Evolutionary conservation across 1,139 yeast species (phyloP), one percentile per base, ranked within the genome.

Genomic region (Taphrina deformans): DNA sequence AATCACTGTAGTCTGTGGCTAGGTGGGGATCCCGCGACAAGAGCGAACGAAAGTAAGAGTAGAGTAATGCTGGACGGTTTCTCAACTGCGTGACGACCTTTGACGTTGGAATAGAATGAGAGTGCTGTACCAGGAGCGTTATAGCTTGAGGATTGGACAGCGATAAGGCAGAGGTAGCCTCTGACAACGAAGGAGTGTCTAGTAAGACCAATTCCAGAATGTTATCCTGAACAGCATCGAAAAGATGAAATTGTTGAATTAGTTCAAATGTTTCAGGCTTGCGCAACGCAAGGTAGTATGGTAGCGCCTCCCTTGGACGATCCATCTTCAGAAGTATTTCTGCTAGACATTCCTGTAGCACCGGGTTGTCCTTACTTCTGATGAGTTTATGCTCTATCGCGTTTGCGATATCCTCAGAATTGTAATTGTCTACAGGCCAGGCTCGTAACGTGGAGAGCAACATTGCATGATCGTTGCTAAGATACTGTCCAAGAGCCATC

Each of bases 401-500:
- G 0, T 76, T 75, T 67, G 83, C 81, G 26, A 88, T 75, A 2
- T 72, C 71, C 14, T 76, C 77, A 1, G 79, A 73, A 69, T 86
- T 83, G 73, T 82, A 89, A 2, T 87, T 71, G 1, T 78, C 80
- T 12, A 77, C 73, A 33, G 85, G 84, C 97, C 97, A 92, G 1
- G 68, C 68, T 1, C 77, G 70, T 0, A 88, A 71, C 58, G 83
- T 78, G 1, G 75, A 72, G 46, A 76, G 71, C 52, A 87, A 80
- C 61, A 72, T 73, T 0, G 73, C 74, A 3, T 71, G 69, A 35
- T 80, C 76, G 9, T 73, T 69, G 0, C 76, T 74, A 3, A 88
- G 72, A 76, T 84, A 85, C 69, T 80, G 79, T 3, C 77, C 75
- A 53, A 91, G 75, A 2, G 88, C 77, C 3, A 76, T 73, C 67